Percentiles rank a stretch among this genome's conserved stretches.
Conservation (phyloP, 805 yeast genomes). For the Nakazawaea peltata region DNA sequence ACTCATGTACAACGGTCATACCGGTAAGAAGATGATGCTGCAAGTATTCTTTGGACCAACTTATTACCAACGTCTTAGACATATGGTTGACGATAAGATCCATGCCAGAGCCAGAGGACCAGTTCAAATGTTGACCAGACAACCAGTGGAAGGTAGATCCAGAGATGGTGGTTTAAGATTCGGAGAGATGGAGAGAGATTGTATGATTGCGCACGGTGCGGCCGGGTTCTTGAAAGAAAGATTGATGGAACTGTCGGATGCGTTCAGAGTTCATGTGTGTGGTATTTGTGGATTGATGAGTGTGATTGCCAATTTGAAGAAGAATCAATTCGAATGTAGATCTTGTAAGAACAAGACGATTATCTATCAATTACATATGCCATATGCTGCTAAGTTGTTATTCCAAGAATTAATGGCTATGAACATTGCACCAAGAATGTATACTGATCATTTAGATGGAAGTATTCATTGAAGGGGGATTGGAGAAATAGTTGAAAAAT, state of each 20-base stretch:
- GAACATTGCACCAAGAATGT: slow-evolving; percentile 96
- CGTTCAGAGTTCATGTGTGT: slow-evolving; percentile 96
- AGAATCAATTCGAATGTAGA: slow-evolving; percentile 97
- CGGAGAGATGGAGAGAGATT: slow-evolving; percentile 99
- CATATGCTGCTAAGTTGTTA: slow-evolving; percentile 95
- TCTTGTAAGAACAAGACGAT: slow-evolving; percentile 98
- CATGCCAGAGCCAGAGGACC: slow-evolving; percentile 99
- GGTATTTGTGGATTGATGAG: slow-evolving; percentile 98
- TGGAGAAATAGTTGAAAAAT: too few relatives aligned
- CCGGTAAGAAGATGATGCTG: slow-evolving; percentile 96
- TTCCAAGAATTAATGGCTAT: slow-evolving; percentile 99
- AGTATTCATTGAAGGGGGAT: slow-evolving; percentile 8
- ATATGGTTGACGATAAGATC: slow-evolving; percentile 98
- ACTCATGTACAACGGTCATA: slow-evolving; percentile 97
- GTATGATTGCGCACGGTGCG: slow-evolving; percentile 99
- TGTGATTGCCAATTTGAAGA: slow-evolving; percentile 94
- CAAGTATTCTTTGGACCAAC: slow-evolving; percentile 99
- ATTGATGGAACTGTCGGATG: slow-evolving; percentile 98
- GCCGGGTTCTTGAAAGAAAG: slow-evolving; percentile 97
- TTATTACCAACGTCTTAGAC: slow-evolving; percentile 96
- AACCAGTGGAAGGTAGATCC: slow-evolving; percentile 98
- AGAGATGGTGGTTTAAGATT: slow-evolving; percentile 99
- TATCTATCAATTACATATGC: slow-evolving; percentile 94
- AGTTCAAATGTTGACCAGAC: slow-evolving; percentile 94
- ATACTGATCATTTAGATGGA: slow-evolving; percentile 80